Conservation (phyloP, 129 eudicot species). For the Helichrysum umbraculigerum region DNA sequence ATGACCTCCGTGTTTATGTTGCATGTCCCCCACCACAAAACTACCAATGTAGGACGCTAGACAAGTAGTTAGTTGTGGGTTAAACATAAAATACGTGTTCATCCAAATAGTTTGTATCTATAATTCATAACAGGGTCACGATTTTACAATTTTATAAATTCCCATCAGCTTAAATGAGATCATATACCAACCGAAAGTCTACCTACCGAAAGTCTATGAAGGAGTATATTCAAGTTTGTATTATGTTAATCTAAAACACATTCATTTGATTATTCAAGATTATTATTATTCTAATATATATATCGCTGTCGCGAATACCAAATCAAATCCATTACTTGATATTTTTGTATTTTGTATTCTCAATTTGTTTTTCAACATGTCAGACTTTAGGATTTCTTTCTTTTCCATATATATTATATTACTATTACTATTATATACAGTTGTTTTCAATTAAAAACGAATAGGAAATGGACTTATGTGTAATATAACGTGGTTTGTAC, state of each 20-base stretch:
- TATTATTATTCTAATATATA: not conserved
- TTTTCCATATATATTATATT: not conserved
- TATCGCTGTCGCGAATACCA: constrained; percentile 21
- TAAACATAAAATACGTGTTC: no score
- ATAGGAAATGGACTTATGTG: not conserved
- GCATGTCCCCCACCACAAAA: no score
- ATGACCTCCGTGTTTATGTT: no score
- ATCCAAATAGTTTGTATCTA: no score
- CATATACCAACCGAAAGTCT: not conserved
- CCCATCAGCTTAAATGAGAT: not conserved
- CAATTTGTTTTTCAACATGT: not conserved
- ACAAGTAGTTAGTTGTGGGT: no score
- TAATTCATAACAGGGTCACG: no score
- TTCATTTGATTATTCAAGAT: constrained; percentile 6
- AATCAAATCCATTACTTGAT: constrained; percentile 19
- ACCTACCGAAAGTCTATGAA: not conserved
- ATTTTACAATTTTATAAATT: no score
- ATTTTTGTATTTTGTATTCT: not conserved
- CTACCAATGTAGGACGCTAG: no score
- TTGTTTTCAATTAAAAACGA: not conserved
- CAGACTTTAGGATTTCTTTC: not conserved
- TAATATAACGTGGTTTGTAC: not conserved
- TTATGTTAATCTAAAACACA: not conserved
- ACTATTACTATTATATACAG: no score
- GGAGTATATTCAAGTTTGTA: not conserved